Percentiles rank a stretch among this genome's conserved stretches.
These are phyloP conservation scores for Fusarium musae DNA, from an alignment of 2,329 filamentous ascomycete species.

Conservation along the genomic window DNA sequence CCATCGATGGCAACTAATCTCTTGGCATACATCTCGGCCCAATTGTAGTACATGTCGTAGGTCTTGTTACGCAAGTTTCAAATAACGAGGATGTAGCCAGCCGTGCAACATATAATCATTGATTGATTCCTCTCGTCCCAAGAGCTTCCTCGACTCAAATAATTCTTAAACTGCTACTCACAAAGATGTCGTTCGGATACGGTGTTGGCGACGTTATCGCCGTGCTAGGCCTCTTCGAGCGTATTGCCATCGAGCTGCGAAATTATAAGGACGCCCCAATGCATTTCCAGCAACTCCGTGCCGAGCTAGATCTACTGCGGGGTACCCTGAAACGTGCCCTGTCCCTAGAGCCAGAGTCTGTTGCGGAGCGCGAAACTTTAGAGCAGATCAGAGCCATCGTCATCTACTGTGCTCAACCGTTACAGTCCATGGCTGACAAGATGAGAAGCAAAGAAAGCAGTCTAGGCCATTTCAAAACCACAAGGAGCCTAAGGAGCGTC, in stretches of 20 bases:
- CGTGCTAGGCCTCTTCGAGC: neutral
- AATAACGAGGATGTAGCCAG: neutral
- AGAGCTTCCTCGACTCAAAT: accelerated
- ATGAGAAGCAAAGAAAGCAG: neutral
- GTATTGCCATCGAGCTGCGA: neutral
- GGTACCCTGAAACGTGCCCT: neutral
- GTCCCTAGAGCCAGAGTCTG: neutral
- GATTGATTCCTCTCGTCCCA: accelerated
- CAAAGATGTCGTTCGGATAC: neutral
- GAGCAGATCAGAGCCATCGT: neutral
- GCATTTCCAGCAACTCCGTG: neutral
- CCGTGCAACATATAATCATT: too few species aligned
- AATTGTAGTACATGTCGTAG: neutral
- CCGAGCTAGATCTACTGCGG: neutral
- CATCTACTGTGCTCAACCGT: neutral
- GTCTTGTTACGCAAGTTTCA: neutral
- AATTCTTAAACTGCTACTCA: accelerated
- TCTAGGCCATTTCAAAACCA: neutral
- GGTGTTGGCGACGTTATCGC: neutral
- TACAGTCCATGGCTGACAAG: neutral
- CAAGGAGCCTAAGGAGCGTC: accelerated
- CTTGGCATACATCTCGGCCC: accelerated
- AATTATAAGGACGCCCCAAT: neutral
- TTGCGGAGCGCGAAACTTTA: neutral
- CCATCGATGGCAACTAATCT: neutral